Percentiles rank a stretch among this genome's conserved stretches.
Evolutionary conservation across 257 asterid species (phyloP).

Genomic region (Cordia subcordata): DNA sequence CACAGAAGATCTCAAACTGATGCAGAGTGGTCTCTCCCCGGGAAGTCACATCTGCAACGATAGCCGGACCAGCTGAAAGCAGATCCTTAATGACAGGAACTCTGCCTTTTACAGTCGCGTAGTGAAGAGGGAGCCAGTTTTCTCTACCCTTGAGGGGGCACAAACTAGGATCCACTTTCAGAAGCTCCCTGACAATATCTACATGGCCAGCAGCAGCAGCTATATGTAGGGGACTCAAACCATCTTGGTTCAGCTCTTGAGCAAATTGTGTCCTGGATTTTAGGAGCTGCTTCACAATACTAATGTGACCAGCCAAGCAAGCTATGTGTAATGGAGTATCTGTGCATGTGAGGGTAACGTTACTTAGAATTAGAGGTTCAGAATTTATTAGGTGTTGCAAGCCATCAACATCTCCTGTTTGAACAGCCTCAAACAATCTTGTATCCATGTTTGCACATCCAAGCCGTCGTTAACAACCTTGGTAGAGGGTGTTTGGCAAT

Average conservation of each 20-base stretch:
- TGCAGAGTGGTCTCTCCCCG: slow-evolving; percentile 26
- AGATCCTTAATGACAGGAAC: slow-evolving; percentile 16
- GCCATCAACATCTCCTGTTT: slow-evolving; percentile 9
- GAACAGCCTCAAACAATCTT: slow-evolving; percentile 5
- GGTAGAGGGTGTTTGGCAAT: too few relatives aligned
- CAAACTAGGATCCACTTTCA: slow-evolving; percentile 13
- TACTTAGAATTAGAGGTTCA: slow-evolving; percentile 12
- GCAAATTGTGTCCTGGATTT: slow-evolving; percentile 12
- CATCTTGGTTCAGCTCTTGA: slow-evolving; percentile 13
- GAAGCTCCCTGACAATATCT: slow-evolving; percentile 18
- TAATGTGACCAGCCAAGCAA: slow-evolving; percentile 28
- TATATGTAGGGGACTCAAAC: slow-evolving; percentile 14
- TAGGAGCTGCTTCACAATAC: slow-evolving; percentile 18
- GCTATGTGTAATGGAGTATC: slow-evolving; percentile 32
- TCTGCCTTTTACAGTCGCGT: slow-evolving; percentile 24
- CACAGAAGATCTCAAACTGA: slow-evolving; percentile 26
- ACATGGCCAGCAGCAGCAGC: slow-evolving; percentile 20
- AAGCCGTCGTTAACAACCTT: too few relatives aligned
- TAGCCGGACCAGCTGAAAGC: slow-evolving; percentile 14
- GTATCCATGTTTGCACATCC: slow-evolving; percentile 11
- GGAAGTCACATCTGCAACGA: slow-evolving; percentile 13
- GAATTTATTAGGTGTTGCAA: slow-evolving; percentile 17
- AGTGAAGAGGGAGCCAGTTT: slow-evolving; percentile 22
- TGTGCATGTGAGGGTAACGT: slow-evolving; percentile 6
- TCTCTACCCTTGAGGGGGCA: slow-evolving; percentile 21